phyloP scores from a whole-genome alignment of 441 rosid species.

The Euphorbia schlechtendalii region DNA sequence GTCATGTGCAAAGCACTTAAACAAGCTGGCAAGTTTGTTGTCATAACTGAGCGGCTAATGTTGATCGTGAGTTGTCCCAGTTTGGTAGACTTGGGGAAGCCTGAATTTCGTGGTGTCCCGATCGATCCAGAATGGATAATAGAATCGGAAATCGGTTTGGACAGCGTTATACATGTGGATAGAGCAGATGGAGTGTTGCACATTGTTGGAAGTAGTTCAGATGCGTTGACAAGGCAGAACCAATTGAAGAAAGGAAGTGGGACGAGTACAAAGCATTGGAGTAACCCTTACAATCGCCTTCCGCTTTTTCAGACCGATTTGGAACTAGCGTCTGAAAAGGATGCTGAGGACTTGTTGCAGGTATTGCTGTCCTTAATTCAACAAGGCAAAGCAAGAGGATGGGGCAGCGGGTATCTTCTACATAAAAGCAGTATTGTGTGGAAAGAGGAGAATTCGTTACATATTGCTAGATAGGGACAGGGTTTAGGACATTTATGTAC shows the following conservation, averaged over 20 bases:
- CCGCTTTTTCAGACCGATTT: slow-evolving; percentile 73
- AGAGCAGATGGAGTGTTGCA: slow-evolving; percentile 49
- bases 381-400: slow-evolving; percentile 51
- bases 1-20: slow-evolving; percentile 69
- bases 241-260: slow-evolving; percentile 39
- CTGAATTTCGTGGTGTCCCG: slow-evolving; percentile 67
- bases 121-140: slow-evolving; percentile 60
- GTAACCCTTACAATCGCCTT: slow-evolving; percentile 43
- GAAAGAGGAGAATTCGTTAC: slow-evolving; percentile 7
- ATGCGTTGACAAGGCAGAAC: slow-evolving; percentile 49
- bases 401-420: slow-evolving; percentile 47
- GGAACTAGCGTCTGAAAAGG: slow-evolving; percentile 52
- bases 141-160: slow-evolving; percentile 68
- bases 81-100: slow-evolving; percentile 56
- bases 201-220: slow-evolving; percentile 79
- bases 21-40: slow-evolving; percentile 59
- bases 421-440: slow-evolving; percentile 46
- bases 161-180: slow-evolving; percentile 74
- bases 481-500: too few relatives aligned
- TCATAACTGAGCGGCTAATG: slow-evolving; percentile 56
- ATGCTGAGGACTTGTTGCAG: slow-evolving; percentile 42
- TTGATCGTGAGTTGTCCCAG: slow-evolving; percentile 61
- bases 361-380: slow-evolving; percentile 55
- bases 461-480: not conserved
- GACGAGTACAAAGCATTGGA: slow-evolving; percentile 48